These are phyloP conservation scores for Hemisphaericaspora xylofermentans DNA, from an alignment of 1,139 yeast species.

Conservation along the genomic window DNA sequence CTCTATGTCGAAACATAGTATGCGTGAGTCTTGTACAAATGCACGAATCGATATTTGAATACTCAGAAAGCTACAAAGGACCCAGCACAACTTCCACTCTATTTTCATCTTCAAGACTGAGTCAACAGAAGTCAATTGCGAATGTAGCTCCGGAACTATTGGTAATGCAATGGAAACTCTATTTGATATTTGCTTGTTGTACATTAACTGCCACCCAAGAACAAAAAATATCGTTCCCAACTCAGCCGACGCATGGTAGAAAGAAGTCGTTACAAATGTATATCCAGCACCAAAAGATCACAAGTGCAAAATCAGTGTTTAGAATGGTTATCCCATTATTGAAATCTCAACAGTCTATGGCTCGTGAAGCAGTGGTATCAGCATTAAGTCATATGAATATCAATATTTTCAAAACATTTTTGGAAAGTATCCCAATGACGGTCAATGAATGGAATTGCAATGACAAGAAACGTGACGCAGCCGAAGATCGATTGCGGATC, in stretches of 20 bases:
- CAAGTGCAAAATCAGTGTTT: constrained; percentile 89
- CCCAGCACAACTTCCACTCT: constrained; percentile 35
- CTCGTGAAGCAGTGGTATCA: constrained; percentile 80
- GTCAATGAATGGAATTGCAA: constrained; percentile 55
- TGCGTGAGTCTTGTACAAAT: constrained; percentile 87
- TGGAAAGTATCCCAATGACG: constrained; percentile 73
- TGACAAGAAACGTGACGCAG: constrained; percentile 28
- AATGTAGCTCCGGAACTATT: constrained; percentile 65
- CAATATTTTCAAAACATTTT: constrained; percentile 78
- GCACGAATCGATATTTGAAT: constrained; percentile 73
- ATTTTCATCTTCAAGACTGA: constrained; percentile 23
- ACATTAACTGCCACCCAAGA: constrained; percentile 89
- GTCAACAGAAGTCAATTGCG: neutral
- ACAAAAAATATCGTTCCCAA: constrained; percentile 69
- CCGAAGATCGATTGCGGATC: constrained; percentile 58
- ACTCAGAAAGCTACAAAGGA: constrained; percentile 52
- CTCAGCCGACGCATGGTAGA: constrained; percentile 57
- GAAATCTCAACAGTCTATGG: constrained; percentile 65
- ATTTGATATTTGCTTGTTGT: constrained; percentile 86
- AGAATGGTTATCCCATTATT: constrained; percentile 82
- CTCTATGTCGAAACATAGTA: constrained; percentile 88
- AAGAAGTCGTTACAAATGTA: constrained; percentile 76
- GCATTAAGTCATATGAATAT: constrained; percentile 90
- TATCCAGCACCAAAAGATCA: constrained; percentile 87
- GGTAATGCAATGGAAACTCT: constrained; percentile 86